Evolutionary conservation across 306 rosid species (phyloP).

Genomic region (Quercus alba): DNA sequence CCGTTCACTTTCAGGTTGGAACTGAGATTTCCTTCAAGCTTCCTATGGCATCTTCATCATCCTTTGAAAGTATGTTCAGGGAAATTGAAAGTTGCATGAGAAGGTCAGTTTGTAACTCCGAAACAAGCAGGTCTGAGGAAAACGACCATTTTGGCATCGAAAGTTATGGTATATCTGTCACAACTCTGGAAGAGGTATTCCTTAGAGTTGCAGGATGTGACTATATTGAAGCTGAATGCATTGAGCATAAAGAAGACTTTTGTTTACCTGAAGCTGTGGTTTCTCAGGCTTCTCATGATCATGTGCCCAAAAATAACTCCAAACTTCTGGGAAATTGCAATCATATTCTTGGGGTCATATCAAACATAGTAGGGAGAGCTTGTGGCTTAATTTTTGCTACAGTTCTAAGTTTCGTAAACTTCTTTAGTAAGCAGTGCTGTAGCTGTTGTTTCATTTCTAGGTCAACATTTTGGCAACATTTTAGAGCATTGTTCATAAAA

Average conservation of each 20-base stretch:
- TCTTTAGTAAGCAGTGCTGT: constrained; percentile 55
- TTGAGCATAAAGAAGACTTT: constrained; percentile 38
- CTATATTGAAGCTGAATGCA: constrained; percentile 53
- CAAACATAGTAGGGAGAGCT: constrained; percentile 54
- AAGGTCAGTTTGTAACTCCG: constrained; percentile 36
- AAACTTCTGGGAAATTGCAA: constrained; percentile 51
- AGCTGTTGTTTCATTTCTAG: constrained; percentile 68
- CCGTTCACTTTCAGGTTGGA: constrained; percentile 70
- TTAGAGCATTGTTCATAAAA: constrained; percentile 77
- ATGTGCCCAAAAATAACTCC: constrained; percentile 30
- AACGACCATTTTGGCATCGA: constrained; percentile 70
- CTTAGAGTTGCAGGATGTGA: constrained; percentile 90
- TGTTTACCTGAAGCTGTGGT: constrained; percentile 34
- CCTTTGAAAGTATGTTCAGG: constrained; percentile 85
- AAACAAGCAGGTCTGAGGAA: constrained; percentile 32
- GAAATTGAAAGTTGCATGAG: constrained; percentile 91
- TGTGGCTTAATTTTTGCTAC: constrained; percentile 54
- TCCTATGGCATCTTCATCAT: constrained; percentile 83
- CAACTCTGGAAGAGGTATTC: constrained; percentile 97
- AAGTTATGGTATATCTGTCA: constrained; percentile 95
- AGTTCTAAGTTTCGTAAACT: constrained; percentile 53
- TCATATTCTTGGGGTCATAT: constrained; percentile 51
- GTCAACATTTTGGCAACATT: constrained; percentile 87
- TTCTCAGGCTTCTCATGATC: constrained; percentile 49
- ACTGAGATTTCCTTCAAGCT: constrained; percentile 98